phyloP scores from a whole-genome alignment of 2,329 filamentous ascomycete genomes.

The Eutypella sp. region DNA sequence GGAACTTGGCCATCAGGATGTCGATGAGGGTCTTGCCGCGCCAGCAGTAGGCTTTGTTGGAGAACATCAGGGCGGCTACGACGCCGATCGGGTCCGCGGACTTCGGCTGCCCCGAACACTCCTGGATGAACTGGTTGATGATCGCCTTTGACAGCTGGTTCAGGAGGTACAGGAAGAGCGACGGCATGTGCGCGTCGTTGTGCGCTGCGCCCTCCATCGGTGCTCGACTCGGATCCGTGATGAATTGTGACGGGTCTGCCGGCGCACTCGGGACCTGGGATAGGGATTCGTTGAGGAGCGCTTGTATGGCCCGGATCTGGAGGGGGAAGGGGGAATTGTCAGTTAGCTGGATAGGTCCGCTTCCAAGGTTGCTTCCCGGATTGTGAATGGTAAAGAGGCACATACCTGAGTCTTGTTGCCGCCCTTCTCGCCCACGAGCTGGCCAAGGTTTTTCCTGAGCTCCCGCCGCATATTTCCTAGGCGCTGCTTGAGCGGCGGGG shows the following conservation, averaged over 20 bases:
- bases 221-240: slow-evolving; percentile 40
- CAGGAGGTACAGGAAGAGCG: slow-evolving; percentile 67
- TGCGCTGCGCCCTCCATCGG: slow-evolving; percentile 44
- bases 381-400: no score
- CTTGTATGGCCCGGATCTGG: slow-evolving; percentile 44
- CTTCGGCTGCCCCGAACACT: slow-evolving; percentile 58
- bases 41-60: slow-evolving; percentile 61
- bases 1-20: slow-evolving; percentile 82
- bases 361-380: no score
- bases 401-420: slow-evolving; percentile 55
- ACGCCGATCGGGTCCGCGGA: slow-evolving; percentile 77
- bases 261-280: slow-evolving; percentile 47
- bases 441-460: slow-evolving; percentile 67
- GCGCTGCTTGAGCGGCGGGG: slow-evolving; percentile 55
- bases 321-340: no score
- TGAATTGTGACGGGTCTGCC: slow-evolving; percentile 51
- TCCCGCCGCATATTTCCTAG: slow-evolving; percentile 69
- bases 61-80: slow-evolving; percentile 69
- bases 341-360: slow-evolving; percentile 7
- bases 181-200: slow-evolving; percentile 53
- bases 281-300: slow-evolving; percentile 49
- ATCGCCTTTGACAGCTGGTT: slow-evolving; percentile 72
- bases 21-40: slow-evolving; percentile 67
- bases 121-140: slow-evolving; percentile 63
- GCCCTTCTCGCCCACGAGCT: slow-evolving; percentile 61